phyloP scores from a whole-genome alignment of 192 early-diverging fungal genomes.

The Allomyces javanicus region DNA sequence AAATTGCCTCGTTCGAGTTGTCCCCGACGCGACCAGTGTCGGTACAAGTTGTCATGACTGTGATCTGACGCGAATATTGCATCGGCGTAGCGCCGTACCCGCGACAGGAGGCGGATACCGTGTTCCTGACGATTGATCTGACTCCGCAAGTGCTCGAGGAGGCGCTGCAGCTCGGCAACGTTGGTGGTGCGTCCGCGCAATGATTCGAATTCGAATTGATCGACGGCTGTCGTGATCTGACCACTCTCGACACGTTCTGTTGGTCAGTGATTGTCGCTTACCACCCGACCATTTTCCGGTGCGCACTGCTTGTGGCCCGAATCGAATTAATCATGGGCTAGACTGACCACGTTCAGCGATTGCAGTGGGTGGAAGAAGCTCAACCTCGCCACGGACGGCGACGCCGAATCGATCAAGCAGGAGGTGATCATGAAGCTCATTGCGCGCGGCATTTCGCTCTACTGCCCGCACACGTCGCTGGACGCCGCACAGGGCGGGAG shows the following conservation, averaged over 20 bases:
- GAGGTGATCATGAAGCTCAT: constrained; percentile 58
- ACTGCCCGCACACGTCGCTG: constrained; percentile 76
- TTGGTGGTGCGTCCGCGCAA: neutral
- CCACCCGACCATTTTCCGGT: constrained; percentile 77
- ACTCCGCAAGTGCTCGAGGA: constrained; percentile 56
- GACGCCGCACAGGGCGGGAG: constrained; percentile 21
- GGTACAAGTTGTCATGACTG: no score
- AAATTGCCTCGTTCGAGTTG: neutral
- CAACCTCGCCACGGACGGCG: constrained; percentile 51
- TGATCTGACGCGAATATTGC: no score
- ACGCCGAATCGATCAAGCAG: constrained; percentile 43
- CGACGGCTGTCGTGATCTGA: no score
- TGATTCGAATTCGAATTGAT: no score
- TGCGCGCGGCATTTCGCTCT: constrained; percentile 68
- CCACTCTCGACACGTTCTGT: no score
- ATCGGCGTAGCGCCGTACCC: constrained; percentile 42
- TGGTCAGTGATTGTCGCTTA: constrained; percentile 64
- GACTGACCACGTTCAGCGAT: no score
- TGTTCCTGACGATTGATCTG: constrained; percentile 87
- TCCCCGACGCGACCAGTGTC: neutral
- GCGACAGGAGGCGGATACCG: constrained; percentile 36
- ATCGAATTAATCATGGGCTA: no score
- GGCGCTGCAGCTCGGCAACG: constrained; percentile 20
- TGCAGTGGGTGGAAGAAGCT: constrained; percentile 13
- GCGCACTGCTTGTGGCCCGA: neutral